Percentiles rank a stretch among this genome's conserved stretches.
These are phyloP conservation scores for Lumnitzera littorea DNA, from an alignment of 345 rosid species.

Conservation along the genomic window DNA sequence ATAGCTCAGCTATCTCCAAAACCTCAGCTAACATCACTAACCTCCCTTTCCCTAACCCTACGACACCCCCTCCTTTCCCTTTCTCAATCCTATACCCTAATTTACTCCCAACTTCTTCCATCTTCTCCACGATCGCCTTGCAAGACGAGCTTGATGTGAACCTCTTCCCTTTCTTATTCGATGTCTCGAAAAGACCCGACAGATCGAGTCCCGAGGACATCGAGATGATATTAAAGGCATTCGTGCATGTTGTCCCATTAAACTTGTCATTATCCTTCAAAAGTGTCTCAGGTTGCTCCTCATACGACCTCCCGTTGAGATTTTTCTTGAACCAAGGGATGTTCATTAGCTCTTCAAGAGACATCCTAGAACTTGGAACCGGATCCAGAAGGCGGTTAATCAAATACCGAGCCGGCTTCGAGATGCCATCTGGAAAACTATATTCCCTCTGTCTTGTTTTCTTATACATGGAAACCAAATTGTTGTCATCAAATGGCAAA, in stretches of 20 bases:
- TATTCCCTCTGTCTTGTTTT: slow-evolving; percentile 27
- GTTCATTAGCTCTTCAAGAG: slow-evolving; percentile 34
- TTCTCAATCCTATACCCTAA: slow-evolving; percentile 59
- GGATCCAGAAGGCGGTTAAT: slow-evolving; percentile 70
- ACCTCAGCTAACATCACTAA: slow-evolving; percentile 41
- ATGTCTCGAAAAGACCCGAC: slow-evolving; percentile 55
- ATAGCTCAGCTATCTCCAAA: slow-evolving; percentile 34
- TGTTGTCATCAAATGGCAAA: slow-evolving; percentile 32
- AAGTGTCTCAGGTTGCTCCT: slow-evolving; percentile 6
- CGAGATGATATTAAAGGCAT: slow-evolving; percentile 76
- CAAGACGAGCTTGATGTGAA: slow-evolving; percentile 44
- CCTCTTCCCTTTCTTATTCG: slow-evolving; percentile 37
- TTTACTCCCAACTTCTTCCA: slow-evolving; percentile 48
- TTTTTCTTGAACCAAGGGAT: slow-evolving; percentile 55
- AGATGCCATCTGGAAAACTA: slow-evolving; percentile 25
- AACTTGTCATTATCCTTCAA: slow-evolving; percentile 1
- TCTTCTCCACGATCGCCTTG: slow-evolving; percentile 54
- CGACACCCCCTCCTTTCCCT: slow-evolving; percentile 36
- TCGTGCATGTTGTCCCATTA: slow-evolving; percentile 15
- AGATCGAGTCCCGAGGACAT: slow-evolving; percentile 65
- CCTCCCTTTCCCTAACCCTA: slow-evolving; percentile 59
- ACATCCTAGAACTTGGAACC: slow-evolving; percentile 64
- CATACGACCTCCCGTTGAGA: slow-evolving; percentile 12
- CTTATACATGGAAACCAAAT: slow-evolving; percentile 22
- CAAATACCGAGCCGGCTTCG: slow-evolving; percentile 41